Evolutionary conservation across 202 grass and related monocot genomes (phyloP).

Genomic region (Cymbopogon flexuosus): DNA sequence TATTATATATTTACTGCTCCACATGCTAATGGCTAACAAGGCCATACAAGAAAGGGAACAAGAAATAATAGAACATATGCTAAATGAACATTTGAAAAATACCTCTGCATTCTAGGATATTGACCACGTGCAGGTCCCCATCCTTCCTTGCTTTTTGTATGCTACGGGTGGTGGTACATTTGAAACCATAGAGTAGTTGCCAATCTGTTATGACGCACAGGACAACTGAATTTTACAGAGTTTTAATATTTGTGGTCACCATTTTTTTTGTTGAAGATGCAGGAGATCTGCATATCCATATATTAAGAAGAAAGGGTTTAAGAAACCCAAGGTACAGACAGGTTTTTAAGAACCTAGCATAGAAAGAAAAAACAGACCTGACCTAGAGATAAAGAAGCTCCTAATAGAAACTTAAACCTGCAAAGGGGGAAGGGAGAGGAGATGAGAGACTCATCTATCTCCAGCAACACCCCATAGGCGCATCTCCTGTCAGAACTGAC

Average conservation of each 20-base stretch:
- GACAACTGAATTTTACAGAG: neutral
- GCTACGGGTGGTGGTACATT: constrained; percentile 5
- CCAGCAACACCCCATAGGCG: too few relatives aligned
- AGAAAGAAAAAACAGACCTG: too few relatives aligned
- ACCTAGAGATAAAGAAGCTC: too few relatives aligned
- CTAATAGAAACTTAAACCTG: too few relatives aligned
- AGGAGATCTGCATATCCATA: too few relatives aligned
- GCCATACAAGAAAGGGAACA: neutral
- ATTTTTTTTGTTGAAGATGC: too few relatives aligned
- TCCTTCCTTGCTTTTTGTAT: neutral
- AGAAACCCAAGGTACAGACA: too few relatives aligned
- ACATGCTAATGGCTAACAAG: neutral
- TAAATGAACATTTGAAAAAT: neutral
- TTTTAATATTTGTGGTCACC: neutral
- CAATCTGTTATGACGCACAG: neutral
- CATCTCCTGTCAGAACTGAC: too few relatives aligned
- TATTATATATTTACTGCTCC: constrained; percentile 4
- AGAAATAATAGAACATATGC: neutral
- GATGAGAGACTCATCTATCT: too few relatives aligned
- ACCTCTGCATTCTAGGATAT: neutral
- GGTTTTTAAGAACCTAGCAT: too few relatives aligned
- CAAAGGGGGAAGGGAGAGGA: too few relatives aligned
- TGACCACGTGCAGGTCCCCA: neutral
- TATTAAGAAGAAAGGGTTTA: too few relatives aligned
- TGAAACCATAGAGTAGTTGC: neutral